Base-by-base conservation (phyloP, 371 early-diverging fungal species). In the Conidiobolus incongruus region DNA sequence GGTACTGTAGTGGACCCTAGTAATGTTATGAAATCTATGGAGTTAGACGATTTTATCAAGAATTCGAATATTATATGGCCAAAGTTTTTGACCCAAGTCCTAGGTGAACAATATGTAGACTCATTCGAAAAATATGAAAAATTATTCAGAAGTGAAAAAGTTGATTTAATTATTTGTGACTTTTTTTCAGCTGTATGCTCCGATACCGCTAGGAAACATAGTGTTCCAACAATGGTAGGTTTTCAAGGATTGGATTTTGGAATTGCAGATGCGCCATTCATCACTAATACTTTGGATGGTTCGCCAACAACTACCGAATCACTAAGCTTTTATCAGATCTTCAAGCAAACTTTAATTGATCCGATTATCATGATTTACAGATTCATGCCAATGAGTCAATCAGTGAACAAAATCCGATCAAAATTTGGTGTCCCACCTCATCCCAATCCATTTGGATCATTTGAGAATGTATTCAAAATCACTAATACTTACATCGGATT, bases 161-260 rank as follows among this genome's bases (percentile, higher is more conserved):
- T 34, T 6, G 47, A 47, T 23, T 16, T 47, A 5, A 39, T 47
- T 6, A 17, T 47, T 12, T 47, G 47, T 33, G 47, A 47, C 26
- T 47, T 39, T 34, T 47, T 47, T 33, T 17, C 33, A 8, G 13
- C 13, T 16, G 15, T 32, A 16, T 47, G 47, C 19, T 22, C 21
- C 7, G 47, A 47, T 22, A 40, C 41, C 7, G 47, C 47, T 16
- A 32, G 34, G 13, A 19, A 32, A 10, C 31, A n/a, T 1, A 8
- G 29, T 35, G 32, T 40, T 19, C 47, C 47, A 28, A 7, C 28
- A 4, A 40, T 40, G n/a, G 17, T 32, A n/a, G 41, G 41, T 7
- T 40, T 40, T 15, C 41, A 40, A 28, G 28, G 28, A 17, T 29
- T 40, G 29, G 41, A 40, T 40, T 23, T 23, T 15, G 17, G 17